Conservation (phyloP, 2,329 filamentous ascomycete species). For the Xylaria sp. region DNA sequence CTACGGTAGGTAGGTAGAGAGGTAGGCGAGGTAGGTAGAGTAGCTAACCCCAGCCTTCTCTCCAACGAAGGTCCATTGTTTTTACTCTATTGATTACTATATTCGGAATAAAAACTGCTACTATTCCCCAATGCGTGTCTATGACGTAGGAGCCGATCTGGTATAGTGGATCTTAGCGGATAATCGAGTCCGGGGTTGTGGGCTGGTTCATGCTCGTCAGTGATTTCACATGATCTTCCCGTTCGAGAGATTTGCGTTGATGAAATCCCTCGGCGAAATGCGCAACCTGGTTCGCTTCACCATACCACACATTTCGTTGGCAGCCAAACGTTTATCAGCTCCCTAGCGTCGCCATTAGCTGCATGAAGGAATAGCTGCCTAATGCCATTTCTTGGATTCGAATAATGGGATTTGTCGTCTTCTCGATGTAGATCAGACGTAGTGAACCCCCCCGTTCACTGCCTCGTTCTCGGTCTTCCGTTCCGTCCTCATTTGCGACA, state of each 20-base stretch:
- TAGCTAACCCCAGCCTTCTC: background rate
- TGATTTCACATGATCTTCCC: constrained; percentile 25
- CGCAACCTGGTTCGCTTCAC: constrained; percentile 7
- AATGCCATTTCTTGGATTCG: constrained; percentile 39
- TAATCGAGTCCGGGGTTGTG: constrained; percentile 18
- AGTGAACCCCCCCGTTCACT: constrained; percentile 15
- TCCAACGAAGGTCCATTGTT: constrained; percentile 8
- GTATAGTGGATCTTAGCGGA: constrained; percentile 23
- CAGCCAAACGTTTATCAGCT: constrained; percentile 17
- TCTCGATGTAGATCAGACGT: constrained; percentile 40
- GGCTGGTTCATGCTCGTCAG: constrained; percentile 29
- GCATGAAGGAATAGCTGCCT: constrained; percentile 28
- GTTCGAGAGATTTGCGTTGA: constrained; percentile 21
- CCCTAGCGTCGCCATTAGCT: constrained; percentile 23
- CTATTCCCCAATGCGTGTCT: background rate
- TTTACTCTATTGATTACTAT: constrained; percentile 16
- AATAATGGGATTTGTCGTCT: constrained; percentile 39
- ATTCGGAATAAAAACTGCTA: constrained; percentile 1
- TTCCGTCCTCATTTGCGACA: constrained; percentile 11
- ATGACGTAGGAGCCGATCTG: constrained; percentile 30
- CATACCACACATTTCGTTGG: constrained; percentile 15
- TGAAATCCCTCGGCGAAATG: background rate
- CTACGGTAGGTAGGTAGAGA: background rate
- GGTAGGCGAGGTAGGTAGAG: background rate
- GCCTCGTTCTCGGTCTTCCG: constrained; percentile 9